Evolutionary conservation across 192 early-diverging fungal species (phyloP).

Genomic region (Dissophora globulifera): DNA sequence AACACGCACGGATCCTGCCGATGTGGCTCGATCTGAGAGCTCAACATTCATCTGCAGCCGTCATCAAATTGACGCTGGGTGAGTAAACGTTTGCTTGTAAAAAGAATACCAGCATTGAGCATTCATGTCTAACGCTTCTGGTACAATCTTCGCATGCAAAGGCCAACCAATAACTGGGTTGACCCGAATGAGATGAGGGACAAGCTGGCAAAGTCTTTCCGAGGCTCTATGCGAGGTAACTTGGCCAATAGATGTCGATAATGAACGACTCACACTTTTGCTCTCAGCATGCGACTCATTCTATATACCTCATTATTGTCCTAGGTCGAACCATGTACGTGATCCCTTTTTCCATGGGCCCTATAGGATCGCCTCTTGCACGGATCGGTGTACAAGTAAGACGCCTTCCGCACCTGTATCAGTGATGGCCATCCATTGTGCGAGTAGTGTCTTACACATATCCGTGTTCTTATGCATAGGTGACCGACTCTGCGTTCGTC

Average conservation of each 20-base stretch:
- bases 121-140: not conserved
- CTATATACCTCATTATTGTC: too few species aligned
- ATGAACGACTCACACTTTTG: not conserved
- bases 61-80: constrained; percentile 38
- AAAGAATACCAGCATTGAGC: not conserved
- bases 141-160: not conserved
- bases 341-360: constrained; percentile 48
- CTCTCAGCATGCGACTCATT: not conserved
- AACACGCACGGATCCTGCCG: constrained; percentile 40
- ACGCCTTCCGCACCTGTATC: too few species aligned
- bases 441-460: not conserved
- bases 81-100: not conserved
- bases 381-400: constrained; percentile 46
- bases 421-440: not conserved
- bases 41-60: constrained; percentile 50
- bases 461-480: constrained; percentile 3
- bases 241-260: not conserved
- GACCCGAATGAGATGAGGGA: constrained; percentile 35
- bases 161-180: constrained; percentile 52
- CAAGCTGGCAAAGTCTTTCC: constrained; percentile 42
- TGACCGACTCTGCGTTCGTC: constrained; percentile 50
- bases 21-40: constrained; percentile 48
- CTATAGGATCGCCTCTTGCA: constrained; percentile 42
- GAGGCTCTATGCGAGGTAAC: constrained; percentile 49
- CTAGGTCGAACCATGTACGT: constrained; percentile 51